Base-by-base conservation (phyloP, 1,284 basidiomycete genomes). In the Ceratobasidium sp. region DNA sequence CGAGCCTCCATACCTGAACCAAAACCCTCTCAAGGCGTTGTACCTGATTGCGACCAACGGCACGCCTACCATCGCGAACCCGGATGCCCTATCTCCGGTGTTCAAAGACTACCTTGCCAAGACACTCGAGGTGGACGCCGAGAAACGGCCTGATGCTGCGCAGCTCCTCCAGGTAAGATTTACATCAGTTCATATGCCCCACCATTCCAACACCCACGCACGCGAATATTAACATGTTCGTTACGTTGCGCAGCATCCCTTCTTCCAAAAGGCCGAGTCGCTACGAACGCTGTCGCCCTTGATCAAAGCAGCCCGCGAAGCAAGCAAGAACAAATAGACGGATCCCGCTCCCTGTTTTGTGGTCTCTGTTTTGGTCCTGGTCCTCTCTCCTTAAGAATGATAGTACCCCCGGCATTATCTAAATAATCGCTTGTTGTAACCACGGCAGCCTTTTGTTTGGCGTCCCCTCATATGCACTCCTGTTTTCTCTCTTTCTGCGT, bases 11-110 rank as follows among this genome's bases (percentile, higher is more conserved):
- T 98, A 98, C 80, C 87, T 98, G 54, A 97, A 98, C 82, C 96
- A 98, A 84, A 98, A 98, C 83, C 96, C 96, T 1, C 85, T 98
- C 57, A 93, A 97, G 80, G 96, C 95, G 6, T 84, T 99, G 47
- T 99, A 98, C 81, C 87, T 98, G 63, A 99, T 99, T 79, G 96
- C 96, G 5, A 98, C 96, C 23, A 98, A 98, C 79, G 96, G 97
- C n/a, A 98, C 96, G 58, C 97, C 97, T 11, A 93, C 93, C 73
- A 95, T 99, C 77, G 93, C 95, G 76, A 97, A 98, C 81, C 96
- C 96, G 28, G 96, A 98, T 82, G 91, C 92, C 76, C 85, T 98
- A 26, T 92, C 91, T 6, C 80, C 87, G 0, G 87, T 92, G n/a
- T 98, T 99, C 85, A 90, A 89, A 75, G 94, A 98, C 79, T 99